phyloP scores from a whole-genome alignment of 2,329 filamentous ascomycete genomes.

The Berkeleyomyces basicola region DNA sequence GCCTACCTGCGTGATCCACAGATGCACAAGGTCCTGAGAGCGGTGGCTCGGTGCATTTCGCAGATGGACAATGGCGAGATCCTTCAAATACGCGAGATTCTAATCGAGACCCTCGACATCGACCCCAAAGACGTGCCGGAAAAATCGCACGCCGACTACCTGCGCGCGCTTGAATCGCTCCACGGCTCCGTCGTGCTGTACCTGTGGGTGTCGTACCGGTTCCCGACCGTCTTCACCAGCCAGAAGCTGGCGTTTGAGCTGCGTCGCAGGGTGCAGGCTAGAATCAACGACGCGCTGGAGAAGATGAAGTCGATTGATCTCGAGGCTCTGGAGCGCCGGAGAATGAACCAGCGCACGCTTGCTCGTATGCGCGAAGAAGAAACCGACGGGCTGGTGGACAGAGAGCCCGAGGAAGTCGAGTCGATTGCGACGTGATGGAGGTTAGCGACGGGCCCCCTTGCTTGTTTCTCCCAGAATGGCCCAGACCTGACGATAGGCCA shows the following conservation, averaged over 20 bases:
- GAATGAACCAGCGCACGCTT: constrained; percentile 18
- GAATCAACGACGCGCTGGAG: constrained; percentile 36
- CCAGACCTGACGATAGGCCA: too few species aligned
- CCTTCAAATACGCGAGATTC: constrained; percentile 51
- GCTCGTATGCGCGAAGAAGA: constrained; percentile 13
- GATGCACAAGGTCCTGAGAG: constrained; percentile 35
- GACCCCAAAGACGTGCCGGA: constrained; percentile 25
- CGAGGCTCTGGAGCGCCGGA: constrained; percentile 20
- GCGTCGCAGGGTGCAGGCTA: constrained; percentile 59
- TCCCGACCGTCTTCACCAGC: constrained; percentile 61
- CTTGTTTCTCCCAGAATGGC: too few species aligned
- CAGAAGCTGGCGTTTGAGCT: constrained; percentile 62
- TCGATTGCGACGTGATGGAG: background rate
- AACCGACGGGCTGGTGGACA: constrained; percentile 17
- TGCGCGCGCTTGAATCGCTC: constrained; percentile 55
- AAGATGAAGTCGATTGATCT: constrained; percentile 33
- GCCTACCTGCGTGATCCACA: constrained; percentile 35
- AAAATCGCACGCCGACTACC: constrained; percentile 33
- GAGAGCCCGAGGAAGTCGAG: constrained; percentile 9
- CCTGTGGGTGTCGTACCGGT: constrained; percentile 85
- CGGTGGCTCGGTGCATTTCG: constrained; percentile 54
- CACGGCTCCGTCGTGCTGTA: constrained; percentile 77
- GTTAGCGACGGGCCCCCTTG: background rate
- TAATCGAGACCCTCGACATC: constrained; percentile 59
- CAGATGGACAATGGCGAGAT: constrained; percentile 49